These are phyloP conservation scores for Coemansia reversa DNA, from an alignment of 192 early-diverging fungal genomes.

Conservation along the genomic window DNA sequence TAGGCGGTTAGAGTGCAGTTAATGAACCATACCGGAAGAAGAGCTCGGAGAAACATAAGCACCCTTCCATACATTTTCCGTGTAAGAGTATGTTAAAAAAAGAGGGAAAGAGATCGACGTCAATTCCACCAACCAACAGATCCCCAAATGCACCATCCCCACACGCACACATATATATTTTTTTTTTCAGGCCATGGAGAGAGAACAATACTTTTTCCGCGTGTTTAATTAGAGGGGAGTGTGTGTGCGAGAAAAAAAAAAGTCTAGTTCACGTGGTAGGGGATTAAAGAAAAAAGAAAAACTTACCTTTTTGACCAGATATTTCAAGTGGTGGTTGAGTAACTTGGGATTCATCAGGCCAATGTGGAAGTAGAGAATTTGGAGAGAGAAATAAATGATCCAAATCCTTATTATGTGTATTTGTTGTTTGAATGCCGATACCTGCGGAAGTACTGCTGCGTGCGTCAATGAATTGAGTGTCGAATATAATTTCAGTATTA, in stretches of 20 bases:
- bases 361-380: slow-evolving; percentile 42
- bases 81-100: neutral
- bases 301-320: slow-evolving; percentile 12
- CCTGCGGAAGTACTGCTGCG: slow-evolving; percentile 13
- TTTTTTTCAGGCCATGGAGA: no score
- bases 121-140: slow-evolving; percentile 23
- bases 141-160: no score
- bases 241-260: no score
- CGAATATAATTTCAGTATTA: slow-evolving; percentile 5
- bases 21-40: neutral
- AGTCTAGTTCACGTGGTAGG: no score
- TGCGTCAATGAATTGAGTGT: slow-evolving; percentile 53
- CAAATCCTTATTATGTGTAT: no score
- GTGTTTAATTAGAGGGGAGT: no score
- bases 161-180: no score
- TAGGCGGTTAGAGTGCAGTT: neutral
- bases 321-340: neutral
- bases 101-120: slow-evolving; percentile 14
- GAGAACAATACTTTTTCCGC: no score
- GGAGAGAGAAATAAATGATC: slow-evolving; percentile 33
- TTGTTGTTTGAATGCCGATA: no score
- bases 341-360: slow-evolving; percentile 28
- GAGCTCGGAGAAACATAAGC: no score
- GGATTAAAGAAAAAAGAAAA: neutral
- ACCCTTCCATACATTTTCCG: no score